Evolutionary conservation across 306 rosid genomes (phyloP).

Genomic region (Dicorynia guianensis): DNA sequence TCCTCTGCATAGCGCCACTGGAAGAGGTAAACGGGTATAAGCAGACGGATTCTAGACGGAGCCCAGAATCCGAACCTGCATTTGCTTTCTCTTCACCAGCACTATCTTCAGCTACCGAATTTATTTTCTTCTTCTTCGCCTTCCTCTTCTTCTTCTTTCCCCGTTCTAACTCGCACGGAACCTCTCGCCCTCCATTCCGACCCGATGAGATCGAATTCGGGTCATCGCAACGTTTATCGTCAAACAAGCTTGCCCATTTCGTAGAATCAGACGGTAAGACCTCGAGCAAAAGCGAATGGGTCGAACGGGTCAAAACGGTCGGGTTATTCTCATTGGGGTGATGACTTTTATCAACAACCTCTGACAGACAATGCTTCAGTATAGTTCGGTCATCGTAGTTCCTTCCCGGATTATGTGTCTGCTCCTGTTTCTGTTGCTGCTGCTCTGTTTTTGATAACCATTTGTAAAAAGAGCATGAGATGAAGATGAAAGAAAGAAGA

Average conservation of each 20-base stretch:
- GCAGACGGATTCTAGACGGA: conserved; percentile 54
- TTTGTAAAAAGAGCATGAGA: conserved; percentile 45
- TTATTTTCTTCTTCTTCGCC: conserved; percentile 66
- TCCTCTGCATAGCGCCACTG: conserved; percentile 78
- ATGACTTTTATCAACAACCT: conserved; percentile 6
- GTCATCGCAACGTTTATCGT: conserved; percentile 27
- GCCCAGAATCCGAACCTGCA: conserved; percentile 49
- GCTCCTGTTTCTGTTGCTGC: conserved; percentile 17
- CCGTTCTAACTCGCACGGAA: conserved; percentile 41
- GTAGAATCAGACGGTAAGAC: conserved; percentile 59
- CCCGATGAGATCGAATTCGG: conserved; percentile 35
- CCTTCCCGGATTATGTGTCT: conserved; percentile 36
- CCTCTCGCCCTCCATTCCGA: conserved; percentile 29
- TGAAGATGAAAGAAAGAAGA: conserved; percentile 43
- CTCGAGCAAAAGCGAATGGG: conserved; percentile 53
- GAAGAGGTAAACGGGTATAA: conserved; percentile 80
- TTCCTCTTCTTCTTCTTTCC: conserved; percentile 74
- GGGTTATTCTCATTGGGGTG: conserved; percentile 35
- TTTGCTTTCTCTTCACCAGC: conserved; percentile 24
- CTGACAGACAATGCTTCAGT: conserved; percentile 33
- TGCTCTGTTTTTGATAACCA: conserved; percentile 37
- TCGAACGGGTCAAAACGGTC: conserved; percentile 49
- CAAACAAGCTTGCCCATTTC: conserved; percentile 60
- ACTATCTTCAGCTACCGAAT: conserved; percentile 45
- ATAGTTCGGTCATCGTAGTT: conserved; percentile 14